These are phyloP conservation scores for Intubia oerlemansii DNA, from an alignment of 2,329 filamentous ascomycete genomes.

Conservation along the genomic window DNA sequence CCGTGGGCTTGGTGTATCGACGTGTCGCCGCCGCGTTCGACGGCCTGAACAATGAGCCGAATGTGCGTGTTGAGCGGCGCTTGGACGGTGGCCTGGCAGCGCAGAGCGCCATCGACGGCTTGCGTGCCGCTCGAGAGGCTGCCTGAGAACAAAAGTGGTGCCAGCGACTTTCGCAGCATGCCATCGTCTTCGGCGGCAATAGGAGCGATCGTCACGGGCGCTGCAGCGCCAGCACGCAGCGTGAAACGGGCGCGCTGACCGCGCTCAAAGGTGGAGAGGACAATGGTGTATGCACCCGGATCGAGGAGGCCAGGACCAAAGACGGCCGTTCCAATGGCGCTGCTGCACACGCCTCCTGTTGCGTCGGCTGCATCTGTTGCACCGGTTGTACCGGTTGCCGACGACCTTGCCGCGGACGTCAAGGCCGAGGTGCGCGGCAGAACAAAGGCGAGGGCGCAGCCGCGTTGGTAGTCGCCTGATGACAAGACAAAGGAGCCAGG, in stretches of 20 bases:
- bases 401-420: too few species aligned
- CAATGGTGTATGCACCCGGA: slow-evolving; percentile 61
- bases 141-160: slow-evolving; percentile 20
- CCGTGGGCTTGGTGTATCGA: slow-evolving; percentile 7
- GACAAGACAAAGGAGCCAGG: slow-evolving; percentile 60
- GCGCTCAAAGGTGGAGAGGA: slow-evolving; percentile 77
- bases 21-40: slow-evolving; percentile 9
- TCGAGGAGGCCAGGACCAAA: slow-evolving; percentile 25
- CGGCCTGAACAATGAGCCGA: slow-evolving; percentile 23
- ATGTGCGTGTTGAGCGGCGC: slow-evolving; percentile 33
- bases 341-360: slow-evolving; percentile 2
- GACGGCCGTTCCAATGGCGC: slow-evolving; percentile 4
- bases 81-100: slow-evolving; percentile 18
- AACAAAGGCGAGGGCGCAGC: slow-evolving; percentile 47
- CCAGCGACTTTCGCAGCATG: slow-evolving; percentile 38
- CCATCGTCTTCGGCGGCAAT: slow-evolving; percentile 60
- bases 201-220: slow-evolving; percentile 30
- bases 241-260: slow-evolving; percentile 56
- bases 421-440: slow-evolving; percentile 11
- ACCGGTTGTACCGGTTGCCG: too few species aligned
- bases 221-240: slow-evolving; percentile 46
- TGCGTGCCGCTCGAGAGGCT: neutral
- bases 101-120: slow-evolving; percentile 12
- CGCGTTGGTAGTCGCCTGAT: slow-evolving; percentile 74
- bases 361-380: too few species aligned